Evolutionary conservation across 805 yeast genomes (phyloP), one percentile per base, ranked within the genome.

Genomic region (Zygosaccharomyces gambellarensis): DNA sequence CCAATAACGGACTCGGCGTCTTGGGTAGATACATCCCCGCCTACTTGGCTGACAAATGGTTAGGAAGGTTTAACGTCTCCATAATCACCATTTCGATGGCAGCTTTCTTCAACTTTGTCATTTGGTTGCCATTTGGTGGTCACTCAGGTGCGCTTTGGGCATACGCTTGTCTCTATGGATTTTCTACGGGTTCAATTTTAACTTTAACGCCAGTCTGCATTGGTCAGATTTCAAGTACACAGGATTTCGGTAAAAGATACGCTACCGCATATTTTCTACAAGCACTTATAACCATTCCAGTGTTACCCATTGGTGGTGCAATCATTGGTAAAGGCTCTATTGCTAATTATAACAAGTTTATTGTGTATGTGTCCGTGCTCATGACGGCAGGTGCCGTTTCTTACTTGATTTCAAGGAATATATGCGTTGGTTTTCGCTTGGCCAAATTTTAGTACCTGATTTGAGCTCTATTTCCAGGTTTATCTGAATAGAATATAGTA

Each of bases 131-230:
- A 22, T 73, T 64, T 54, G 80, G 72, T 22, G 58, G 57, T 51
- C 66, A 53, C 47, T 51, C 58, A 11, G 67, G 56, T 19, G 76
- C 61, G 6, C 61, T 68, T 39, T 76, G 71, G 62, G 76, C 74
- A 1, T 81, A 78, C 59, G 71, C 48, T 63, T 70, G 48, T 64
- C 71, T 77, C 4, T 81, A 75, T 60, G 87, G 87, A 0, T 74
- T 81, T 49, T 68, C 75, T 43, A 72, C 82, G 3, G 79, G 84
- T 3, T 74, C 85, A 0, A 76, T 80, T 3, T 67, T 81, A 43
- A 74, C 85, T 3, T 59, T 81, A 40, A 75, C 81, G 12, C 85
- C 86, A 2, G 81, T 78, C 2, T 78, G 85, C 56, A 70, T 79
- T 32, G 83, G 82, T 0, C 81, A 78, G 45, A 78, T 82, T 31